These are phyloP conservation scores for Oryza australiensis DNA, from an alignment of 176 grass and related monocot genomes.

Conservation along the genomic window DNA sequence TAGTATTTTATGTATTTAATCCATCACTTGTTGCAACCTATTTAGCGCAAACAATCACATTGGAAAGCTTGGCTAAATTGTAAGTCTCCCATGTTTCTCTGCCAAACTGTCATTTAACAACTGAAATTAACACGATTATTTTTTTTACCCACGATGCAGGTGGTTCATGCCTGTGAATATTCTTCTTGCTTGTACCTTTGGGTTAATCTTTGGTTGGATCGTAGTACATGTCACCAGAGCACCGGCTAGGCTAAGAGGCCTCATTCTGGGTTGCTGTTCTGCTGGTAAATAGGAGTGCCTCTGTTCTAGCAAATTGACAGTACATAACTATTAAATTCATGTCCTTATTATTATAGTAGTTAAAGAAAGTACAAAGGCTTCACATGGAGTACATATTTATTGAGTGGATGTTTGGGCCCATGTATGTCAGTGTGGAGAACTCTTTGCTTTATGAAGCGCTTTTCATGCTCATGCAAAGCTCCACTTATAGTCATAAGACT, in stretches of 20 bases:
- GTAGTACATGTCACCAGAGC: constrained; percentile 58
- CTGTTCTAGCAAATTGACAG: neutral
- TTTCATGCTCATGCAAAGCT: neutral
- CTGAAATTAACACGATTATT: neutral
- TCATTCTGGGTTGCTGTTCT: constrained; percentile 86
- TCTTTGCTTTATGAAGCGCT: neutral
- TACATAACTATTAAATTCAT: constrained; percentile 1
- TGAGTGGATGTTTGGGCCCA: neutral
- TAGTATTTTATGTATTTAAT: constrained; percentile 93
- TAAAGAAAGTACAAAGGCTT: neutral
- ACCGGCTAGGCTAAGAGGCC: constrained; percentile 59
- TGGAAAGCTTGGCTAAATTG: constrained; percentile 76
- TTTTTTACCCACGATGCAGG: constrained; percentile 38
- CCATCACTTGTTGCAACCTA: constrained; percentile 57
- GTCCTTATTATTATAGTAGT: neutral
- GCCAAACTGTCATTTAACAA: neutral
- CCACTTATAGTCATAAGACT: neutral
- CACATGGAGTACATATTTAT: neutral
- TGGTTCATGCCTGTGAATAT: constrained; percentile 98
- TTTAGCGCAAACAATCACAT: constrained; percentile 71
- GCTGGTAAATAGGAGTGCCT: constrained; percentile 55
- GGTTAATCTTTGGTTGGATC: constrained; percentile 71
- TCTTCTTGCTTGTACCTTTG: constrained; percentile 62
- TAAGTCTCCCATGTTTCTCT: constrained; percentile 38
- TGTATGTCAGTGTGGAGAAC: neutral